Conservation (phyloP, 1,284 basidiomycete species). For the Irpex sp. region DNA sequence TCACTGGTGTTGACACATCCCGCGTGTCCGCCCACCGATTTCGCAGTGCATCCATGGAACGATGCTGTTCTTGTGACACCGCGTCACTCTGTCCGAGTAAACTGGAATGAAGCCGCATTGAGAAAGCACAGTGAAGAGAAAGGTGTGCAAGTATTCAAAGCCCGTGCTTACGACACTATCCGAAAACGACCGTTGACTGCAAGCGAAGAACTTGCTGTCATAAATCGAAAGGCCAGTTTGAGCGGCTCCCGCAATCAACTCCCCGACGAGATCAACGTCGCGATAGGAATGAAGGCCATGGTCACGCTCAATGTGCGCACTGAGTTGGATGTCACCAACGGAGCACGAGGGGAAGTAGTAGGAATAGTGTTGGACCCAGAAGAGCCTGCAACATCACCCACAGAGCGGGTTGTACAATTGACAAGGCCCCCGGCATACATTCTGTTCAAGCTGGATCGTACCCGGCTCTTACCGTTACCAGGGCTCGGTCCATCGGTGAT, state of each 20-base stretch:
- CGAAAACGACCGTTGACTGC: conserved; percentile 14
- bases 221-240: neutral
- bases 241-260: conserved; percentile 12
- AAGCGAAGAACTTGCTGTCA: conserved; percentile 18
- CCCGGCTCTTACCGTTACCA: conserved; percentile 17
- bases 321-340: conserved; percentile 38
- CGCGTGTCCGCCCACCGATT: conserved; percentile 14
- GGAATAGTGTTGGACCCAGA: conserved; percentile 30
- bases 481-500: conserved; percentile 26
- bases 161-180: conserved; percentile 21
- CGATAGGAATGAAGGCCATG: conserved; percentile 41
- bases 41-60: conserved; percentile 23
- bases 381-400: conserved; percentile 15
- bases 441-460: conserved; percentile 29
- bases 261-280: conserved; percentile 28
- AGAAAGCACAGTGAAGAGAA: conserved; percentile 16
- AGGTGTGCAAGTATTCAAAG: conserved; percentile 15
- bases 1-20: conserved; percentile 19
- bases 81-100: conserved; percentile 27
- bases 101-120: conserved; percentile 29
- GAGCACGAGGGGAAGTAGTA: conserved; percentile 31
- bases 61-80: conserved; percentile 30
- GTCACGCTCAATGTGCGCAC: conserved; percentile 37
- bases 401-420: conserved; percentile 20
- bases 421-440: conserved; percentile 30